Conservation (phyloP, 2,329 filamentous ascomycete genomes). For the Hypoxylon sp. region DNA sequence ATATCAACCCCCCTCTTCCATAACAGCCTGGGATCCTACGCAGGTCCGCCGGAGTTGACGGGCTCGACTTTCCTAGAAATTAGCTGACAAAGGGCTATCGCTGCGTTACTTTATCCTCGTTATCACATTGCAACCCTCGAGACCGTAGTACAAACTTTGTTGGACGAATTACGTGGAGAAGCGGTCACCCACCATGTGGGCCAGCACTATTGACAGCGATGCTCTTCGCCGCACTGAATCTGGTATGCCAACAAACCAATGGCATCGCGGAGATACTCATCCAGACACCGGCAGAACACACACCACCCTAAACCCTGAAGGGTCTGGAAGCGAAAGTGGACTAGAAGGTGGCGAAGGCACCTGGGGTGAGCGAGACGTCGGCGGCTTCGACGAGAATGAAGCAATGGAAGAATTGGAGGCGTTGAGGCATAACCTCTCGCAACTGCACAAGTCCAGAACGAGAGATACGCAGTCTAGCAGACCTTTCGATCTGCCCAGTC, state of each 20-base stretch:
- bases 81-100: neutral
- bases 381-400: slow-evolving; percentile 51
- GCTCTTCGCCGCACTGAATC: slow-evolving; percentile 51
- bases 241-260: slow-evolving; percentile 44
- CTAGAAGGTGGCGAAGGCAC: slow-evolving; percentile 44
- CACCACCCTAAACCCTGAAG: slow-evolving; percentile 11
- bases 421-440: slow-evolving; percentile 51
- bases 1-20: slow-evolving; percentile 5
- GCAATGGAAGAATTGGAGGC: slow-evolving; percentile 54
- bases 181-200: slow-evolving; percentile 48
- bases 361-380: slow-evolving; percentile 55
- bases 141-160: neutral
- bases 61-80: slow-evolving; percentile 1
- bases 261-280: slow-evolving; percentile 43
- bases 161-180: neutral
- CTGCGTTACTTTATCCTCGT: slow-evolving; percentile 6
- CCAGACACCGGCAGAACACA: slow-evolving; percentile 32
- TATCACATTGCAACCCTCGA: slow-evolving; percentile 1
- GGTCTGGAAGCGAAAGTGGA: slow-evolving; percentile 23
- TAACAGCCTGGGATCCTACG: neutral
- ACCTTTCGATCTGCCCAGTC: slow-evolving; percentile 26
- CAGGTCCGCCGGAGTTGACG: neutral
- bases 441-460: slow-evolving; percentile 53
- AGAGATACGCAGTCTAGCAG: slow-evolving; percentile 50
- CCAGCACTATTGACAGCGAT: slow-evolving; percentile 49